phyloP scores from a whole-genome alignment of 108 stramenopile species.

The Conticribra guillardii region DNA sequence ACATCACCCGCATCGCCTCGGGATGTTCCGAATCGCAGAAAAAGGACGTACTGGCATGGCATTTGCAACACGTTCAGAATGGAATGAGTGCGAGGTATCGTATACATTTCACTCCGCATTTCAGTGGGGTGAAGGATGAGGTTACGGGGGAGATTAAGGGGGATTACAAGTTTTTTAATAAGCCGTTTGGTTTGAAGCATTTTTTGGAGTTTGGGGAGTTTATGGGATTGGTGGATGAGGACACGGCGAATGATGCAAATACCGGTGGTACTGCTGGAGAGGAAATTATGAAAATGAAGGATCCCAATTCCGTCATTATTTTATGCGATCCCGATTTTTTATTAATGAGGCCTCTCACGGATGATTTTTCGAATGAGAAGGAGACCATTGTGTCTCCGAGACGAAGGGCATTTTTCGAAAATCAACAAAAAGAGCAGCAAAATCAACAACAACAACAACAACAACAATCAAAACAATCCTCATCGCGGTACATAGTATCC shows the following conservation, averaged over 20 bases:
- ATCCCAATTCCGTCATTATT: constrained; percentile 78
- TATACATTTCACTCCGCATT: constrained; percentile 85
- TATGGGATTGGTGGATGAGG: constrained; percentile 42
- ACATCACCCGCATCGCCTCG: constrained; percentile 82
- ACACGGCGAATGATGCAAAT: no score
- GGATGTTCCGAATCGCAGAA: constrained; percentile 60
- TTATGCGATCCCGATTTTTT: constrained; percentile 97
- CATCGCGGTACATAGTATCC: constrained; percentile 72
- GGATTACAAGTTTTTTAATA: constrained; percentile 91
- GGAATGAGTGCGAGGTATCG: constrained; percentile 58
- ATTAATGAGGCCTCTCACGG: constrained; percentile 80
- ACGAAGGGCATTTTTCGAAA: constrained; percentile 12
- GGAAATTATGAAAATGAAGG: constrained; percentile 19
- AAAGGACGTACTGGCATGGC: constrained; percentile 32
- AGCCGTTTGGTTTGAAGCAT: constrained; percentile 79
- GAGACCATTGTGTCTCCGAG: constrained; percentile 47
- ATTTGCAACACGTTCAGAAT: constrained; percentile 25
- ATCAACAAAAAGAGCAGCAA: no score
- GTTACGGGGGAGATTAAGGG: constrained; percentile 46
- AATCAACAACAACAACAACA: no score
- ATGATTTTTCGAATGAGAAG: constrained; percentile 60
- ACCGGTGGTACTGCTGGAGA: neutral
- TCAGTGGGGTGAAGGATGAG: constrained; percentile 58
- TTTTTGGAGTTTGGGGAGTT: constrained; percentile 67
- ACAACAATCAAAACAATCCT: no score